A percentile compares a stretch with the other conserved stretches of the same genome.
Conservation (phyloP, 495 filamentous ascomycete genomes). For the Aspergillus mulundensis region DNA sequence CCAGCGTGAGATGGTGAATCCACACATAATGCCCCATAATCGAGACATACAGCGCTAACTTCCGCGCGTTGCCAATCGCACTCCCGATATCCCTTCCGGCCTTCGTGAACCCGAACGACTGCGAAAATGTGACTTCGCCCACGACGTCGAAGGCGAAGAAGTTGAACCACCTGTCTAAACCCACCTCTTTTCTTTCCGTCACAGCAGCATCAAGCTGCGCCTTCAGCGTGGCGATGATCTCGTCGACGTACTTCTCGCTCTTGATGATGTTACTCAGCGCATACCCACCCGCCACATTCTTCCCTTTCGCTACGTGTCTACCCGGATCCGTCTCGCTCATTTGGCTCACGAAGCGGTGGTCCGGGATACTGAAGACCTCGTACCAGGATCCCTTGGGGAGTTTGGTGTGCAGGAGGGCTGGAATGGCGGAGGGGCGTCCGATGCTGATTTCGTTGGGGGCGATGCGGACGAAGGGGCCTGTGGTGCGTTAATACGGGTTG, state of each 20-base stretch:
- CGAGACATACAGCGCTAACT: conserved; percentile 31
- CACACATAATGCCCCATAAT: conserved; percentile 20
- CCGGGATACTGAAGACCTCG: conserved; percentile 31
- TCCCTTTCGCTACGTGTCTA: conserved; percentile 27
- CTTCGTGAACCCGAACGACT: conserved; percentile 40
- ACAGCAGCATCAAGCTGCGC: too few species aligned
- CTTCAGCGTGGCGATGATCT: too few species aligned
- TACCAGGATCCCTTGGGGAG: conserved; percentile 27
- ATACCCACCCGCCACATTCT: conserved; percentile 36
- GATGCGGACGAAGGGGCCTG: too few species aligned
- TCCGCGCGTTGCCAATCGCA: conserved; percentile 35
- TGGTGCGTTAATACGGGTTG: too few species aligned
- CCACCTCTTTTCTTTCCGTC: not conserved
- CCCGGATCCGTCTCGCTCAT: conserved; percentile 40
- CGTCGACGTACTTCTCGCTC: conserved; percentile 35
- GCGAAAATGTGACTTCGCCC: conserved; percentile 38
- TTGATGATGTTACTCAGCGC: conserved; percentile 39
- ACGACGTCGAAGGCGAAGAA: conserved; percentile 47
- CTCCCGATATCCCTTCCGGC: conserved; percentile 37
- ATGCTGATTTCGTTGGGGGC: too few species aligned
- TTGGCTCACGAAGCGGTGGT: conserved; percentile 40
- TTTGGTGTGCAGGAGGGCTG: not conserved
- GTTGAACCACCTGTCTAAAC: conserved; percentile 44
- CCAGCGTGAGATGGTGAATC: too few species aligned
- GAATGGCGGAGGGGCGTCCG: too few species aligned